Base-by-base conservation (phyloP, 1,284 basidiomycete species). In the Tilletia indica region DNA sequence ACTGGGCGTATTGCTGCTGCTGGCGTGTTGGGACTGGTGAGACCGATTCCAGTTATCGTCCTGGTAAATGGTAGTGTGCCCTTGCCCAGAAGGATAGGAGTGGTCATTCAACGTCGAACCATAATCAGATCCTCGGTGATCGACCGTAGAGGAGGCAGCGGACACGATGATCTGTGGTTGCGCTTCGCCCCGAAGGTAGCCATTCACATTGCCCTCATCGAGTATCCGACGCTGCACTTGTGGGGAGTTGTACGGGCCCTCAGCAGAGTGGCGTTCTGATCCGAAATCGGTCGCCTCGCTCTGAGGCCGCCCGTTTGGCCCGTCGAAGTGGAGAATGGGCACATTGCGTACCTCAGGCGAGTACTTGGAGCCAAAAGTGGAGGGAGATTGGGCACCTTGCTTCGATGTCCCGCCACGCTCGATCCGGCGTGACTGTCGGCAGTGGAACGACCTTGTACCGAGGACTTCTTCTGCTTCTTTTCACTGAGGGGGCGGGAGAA, bases 81-180 rank as follows among this genome's bases (percentile, higher is more conserved):
- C 21, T 8, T 31, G 11, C 6, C 21, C 34, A 34, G 51, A 12
- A 21, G 56, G 12, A 8, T 58, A 58, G 12, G 16, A 25, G 21
- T 64, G 61, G 38, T 64, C 61, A n/a, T 64, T 38, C 36, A 64
- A 38, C 9, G 61, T 64, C 61, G 61, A 64, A 34, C 58, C 58
- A 34, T 14, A 25, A 4, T 63, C 58, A 5, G 58, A 63, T 14
- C 38, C 58, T n/a, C 58, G 58, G 16, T 34, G 31, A 34, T 64
- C 31, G 36, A 16, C 61, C 36, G 34, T 16, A 11, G 61, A 64
- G 36, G 61, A 64, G 14, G 61, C 61, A 3, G 61, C 61, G 9
- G 61, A 64, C 31, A 64, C 38, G 61, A 64, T 39, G 61, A 64
- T 64, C 38, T 64, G 61, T 9, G 61, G 61, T 34, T 64, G 61